Evolutionary conservation across 139 green algal species (phyloP).

Genomic region (Ostreobium quekettii): DNA sequence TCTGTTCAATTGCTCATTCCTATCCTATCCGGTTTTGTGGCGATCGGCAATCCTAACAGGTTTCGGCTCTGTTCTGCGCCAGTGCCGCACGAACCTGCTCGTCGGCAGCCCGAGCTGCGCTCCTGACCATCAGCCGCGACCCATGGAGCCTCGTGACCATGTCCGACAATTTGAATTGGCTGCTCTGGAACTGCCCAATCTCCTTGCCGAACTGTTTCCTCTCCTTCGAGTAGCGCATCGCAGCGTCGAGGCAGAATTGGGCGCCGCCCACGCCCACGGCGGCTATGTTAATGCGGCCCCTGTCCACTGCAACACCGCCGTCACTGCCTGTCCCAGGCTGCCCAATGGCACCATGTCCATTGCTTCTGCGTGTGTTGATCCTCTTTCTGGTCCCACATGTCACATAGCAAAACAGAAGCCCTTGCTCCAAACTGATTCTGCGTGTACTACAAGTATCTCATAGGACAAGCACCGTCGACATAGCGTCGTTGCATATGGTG

Average conservation of each 20-base stretch:
- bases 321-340: conserved; percentile 1
- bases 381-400: no score
- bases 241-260: conserved; percentile 53
- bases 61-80: no score
- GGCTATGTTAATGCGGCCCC: conserved; percentile 75
- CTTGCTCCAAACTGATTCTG: no score
- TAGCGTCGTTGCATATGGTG: no score
- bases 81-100: background rate
- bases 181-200: conserved; percentile 54
- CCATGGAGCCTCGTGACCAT: conserved; percentile 66
- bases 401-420: no score
- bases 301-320: conserved; percentile 42
- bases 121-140: conserved; percentile 50
- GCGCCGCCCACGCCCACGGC: conserved; percentile 71
- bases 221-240: conserved; percentile 34
- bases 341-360: background rate
- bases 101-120: conserved; percentile 53
- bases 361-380: no score
- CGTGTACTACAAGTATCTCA: no score
- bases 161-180: conserved; percentile 69
- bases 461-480: no score
- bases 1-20: no score
- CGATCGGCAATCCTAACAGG: no score
- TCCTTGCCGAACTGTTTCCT: conserved; percentile 57
- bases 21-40: no score